Conservation (phyloP, 2,329 filamentous ascomycete genomes). For the Onygenales sp. region DNA sequence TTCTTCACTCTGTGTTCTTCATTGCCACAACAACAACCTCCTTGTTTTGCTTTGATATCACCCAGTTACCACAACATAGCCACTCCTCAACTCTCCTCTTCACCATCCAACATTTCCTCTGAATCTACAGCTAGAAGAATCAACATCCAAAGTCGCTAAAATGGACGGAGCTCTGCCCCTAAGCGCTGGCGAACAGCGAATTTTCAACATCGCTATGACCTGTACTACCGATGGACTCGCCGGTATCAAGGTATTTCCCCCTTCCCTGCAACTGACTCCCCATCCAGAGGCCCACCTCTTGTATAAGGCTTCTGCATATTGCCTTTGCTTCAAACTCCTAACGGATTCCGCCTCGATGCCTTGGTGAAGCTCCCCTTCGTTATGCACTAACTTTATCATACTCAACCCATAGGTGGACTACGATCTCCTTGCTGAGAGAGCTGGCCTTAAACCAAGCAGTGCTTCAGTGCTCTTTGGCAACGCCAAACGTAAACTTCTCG, state of each 20-base stretch:
- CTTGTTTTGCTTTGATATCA: not conserved
- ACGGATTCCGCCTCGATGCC: not conserved
- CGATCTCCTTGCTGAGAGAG: slow-evolving; percentile 24
- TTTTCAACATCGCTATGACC: slow-evolving; percentile 13
- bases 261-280: no score
- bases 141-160: not conserved
- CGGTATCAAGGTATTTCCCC: slow-evolving; percentile 11
- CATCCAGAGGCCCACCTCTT: no score
- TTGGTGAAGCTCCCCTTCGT: not conserved
- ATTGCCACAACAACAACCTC: not conserved
- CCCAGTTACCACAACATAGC: not conserved
- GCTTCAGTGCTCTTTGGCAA: slow-evolving; percentile 26
- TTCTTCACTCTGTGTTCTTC: not conserved
- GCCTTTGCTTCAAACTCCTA: not conserved
- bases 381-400: not conserved
- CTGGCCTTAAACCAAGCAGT: slow-evolving; percentile 24
- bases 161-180: slow-evolving; percentile 10
- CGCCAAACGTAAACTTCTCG: slow-evolving; percentile 28
- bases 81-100: not conserved
- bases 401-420: slow-evolving; percentile 26
- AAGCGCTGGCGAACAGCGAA: slow-evolving; percentile 15
- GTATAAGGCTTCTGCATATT: not conserved
- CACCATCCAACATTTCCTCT: not conserved
- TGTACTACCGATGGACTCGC: slow-evolving; percentile 8
- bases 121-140: not conserved